These are phyloP conservation scores for Mariannaea sp. DNA, from an alignment of 2,329 filamentous ascomycete species.

Conservation along the genomic window DNA sequence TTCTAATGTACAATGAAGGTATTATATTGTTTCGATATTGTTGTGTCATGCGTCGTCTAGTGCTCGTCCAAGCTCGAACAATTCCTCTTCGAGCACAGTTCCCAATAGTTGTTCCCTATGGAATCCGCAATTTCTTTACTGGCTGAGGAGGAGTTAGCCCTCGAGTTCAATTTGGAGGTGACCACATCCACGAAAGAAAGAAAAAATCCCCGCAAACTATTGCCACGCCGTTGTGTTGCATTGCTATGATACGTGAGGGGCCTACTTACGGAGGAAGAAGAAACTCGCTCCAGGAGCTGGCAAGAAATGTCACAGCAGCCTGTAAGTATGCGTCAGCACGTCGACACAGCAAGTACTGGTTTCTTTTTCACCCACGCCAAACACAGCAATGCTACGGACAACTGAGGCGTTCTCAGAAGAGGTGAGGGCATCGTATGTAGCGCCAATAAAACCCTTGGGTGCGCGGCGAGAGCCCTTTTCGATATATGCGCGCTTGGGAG, in stretches of 20 bases:
- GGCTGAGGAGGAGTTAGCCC: slow-evolving; percentile 25
- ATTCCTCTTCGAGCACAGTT: neutral
- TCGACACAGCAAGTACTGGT: neutral
- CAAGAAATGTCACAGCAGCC: slow-evolving; percentile 69
- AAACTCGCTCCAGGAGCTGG: slow-evolving; percentile 69
- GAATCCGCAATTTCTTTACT: slow-evolving; percentile 28
- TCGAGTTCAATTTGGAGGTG: neutral
- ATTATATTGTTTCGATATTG: slow-evolving; percentile 18
- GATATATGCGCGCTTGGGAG: slow-evolving; percentile 64
- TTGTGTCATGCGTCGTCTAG: neutral
- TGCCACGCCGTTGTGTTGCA: too few species aligned
- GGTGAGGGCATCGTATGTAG: slow-evolving; percentile 66
- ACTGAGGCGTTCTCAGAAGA: slow-evolving; percentile 71
- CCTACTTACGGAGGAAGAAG: slow-evolving; percentile 65
- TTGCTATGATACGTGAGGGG: neutral
- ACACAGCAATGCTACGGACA: slow-evolving; percentile 69
- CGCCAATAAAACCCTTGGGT: slow-evolving; percentile 58
- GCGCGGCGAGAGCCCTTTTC: slow-evolving; percentile 51
- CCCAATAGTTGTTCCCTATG: slow-evolving; percentile 8
- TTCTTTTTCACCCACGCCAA: slow-evolving; percentile 60
- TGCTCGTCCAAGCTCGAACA: neutral
- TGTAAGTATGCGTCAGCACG: slow-evolving; percentile 39
- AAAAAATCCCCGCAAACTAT: neutral
- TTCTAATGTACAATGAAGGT: slow-evolving; percentile 38
- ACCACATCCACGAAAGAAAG: too few species aligned